Conservation (phyloP, 768 basidiomycete species). For the Kwoniella sp. region DNA sequence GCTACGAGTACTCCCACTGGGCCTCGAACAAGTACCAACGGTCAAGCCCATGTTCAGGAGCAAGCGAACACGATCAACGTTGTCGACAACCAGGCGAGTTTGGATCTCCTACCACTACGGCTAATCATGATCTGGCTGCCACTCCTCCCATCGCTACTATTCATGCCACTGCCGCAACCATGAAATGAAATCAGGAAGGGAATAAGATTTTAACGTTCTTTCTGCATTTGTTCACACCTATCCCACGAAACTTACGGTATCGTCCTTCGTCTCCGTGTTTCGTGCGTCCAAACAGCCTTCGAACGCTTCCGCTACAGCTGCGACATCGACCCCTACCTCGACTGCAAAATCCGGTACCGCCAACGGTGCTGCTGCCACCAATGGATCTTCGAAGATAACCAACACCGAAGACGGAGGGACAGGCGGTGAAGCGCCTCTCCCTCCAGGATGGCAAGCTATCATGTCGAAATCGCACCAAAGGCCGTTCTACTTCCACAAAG, state of each 20-base stretch:
- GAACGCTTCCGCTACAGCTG: neutral
- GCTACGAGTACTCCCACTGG: neutral
- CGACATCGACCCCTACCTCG: neutral
- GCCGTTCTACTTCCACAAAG: conserved; percentile 28
- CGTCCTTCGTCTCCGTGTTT: neutral
- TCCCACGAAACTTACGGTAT: no score
- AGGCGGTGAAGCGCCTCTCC: conserved; percentile 16
- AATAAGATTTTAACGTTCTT: neutral
- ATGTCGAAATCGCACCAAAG: conserved; percentile 26
- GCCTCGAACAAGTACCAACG: neutral
- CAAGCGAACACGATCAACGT: neutral
- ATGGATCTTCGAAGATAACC: neutral
- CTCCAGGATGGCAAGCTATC: conserved; percentile 27
- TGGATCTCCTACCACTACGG: neutral
- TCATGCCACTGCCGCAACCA: neutral
- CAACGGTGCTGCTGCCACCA: neutral
- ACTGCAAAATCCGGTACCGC: neutral
- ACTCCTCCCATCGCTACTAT: neutral
- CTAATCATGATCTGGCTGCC: neutral
- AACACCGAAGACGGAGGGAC: neutral
- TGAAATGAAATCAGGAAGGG: neutral
- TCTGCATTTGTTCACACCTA: neutral
- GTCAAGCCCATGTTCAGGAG: neutral
- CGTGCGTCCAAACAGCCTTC: neutral
- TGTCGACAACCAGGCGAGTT: conserved; percentile 22